These are phyloP conservation scores for Lipomyces mesembrius DNA, from an alignment of 805 yeast genomes.

Conservation along the genomic window DNA sequence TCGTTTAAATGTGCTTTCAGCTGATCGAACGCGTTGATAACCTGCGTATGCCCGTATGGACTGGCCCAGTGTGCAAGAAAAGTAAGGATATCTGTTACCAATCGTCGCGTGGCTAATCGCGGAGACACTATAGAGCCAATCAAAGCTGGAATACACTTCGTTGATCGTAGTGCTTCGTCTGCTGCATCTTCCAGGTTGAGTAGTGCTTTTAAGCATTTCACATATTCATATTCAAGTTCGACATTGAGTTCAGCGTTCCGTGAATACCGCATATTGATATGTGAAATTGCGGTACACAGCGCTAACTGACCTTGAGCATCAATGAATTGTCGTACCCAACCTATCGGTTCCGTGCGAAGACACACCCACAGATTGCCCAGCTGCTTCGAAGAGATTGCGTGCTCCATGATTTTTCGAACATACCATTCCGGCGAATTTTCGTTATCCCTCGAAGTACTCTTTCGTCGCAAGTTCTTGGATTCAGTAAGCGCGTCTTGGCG, in stretches of 20 bases:
- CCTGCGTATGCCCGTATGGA: constrained; percentile 60
- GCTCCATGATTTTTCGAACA: constrained; percentile 73
- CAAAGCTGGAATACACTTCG: constrained; percentile 61
- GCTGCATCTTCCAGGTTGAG: constrained; percentile 66
- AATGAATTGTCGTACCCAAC: constrained; percentile 82
- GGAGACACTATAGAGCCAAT: constrained; percentile 77
- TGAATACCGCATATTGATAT: constrained; percentile 50
- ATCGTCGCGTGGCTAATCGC: constrained; percentile 71
- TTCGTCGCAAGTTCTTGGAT: constrained; percentile 57
- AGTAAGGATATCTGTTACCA: constrained; percentile 77
- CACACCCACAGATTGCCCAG: constrained; percentile 88
- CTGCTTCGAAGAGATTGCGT: constrained; percentile 68
- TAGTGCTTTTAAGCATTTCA: constrained; percentile 76
- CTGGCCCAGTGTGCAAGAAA: constrained; percentile 55
- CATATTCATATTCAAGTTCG: constrained; percentile 75
- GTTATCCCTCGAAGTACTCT: constrained; percentile 36
- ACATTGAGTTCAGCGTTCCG: constrained; percentile 51
- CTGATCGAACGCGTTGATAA: constrained; percentile 57
- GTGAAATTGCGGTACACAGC: constrained; percentile 67
- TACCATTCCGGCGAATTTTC: constrained; percentile 70
- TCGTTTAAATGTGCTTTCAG: constrained; percentile 49
- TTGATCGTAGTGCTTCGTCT: constrained; percentile 53
- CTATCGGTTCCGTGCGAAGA: constrained; percentile 82
- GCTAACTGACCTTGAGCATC: constrained; percentile 81
- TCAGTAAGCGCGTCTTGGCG: constrained; percentile 85